Evolutionary conservation across 2,329 filamentous ascomycete genomes (phyloP).

Genomic region (Botrytis elliptica): DNA sequence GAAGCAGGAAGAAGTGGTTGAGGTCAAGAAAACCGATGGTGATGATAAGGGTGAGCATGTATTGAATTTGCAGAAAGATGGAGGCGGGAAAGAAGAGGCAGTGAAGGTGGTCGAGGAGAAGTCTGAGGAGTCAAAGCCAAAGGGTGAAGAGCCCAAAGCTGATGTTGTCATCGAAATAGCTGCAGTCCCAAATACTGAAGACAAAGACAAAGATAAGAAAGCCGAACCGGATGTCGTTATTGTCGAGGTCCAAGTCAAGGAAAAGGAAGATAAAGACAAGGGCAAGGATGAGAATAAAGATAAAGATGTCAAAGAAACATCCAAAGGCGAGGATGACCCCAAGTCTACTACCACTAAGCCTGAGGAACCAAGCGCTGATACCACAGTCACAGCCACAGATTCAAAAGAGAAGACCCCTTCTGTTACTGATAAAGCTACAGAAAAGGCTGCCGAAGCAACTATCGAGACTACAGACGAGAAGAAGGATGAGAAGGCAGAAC

Average conservation of each 20-base stretch:
- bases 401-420: slow-evolving; percentile 11
- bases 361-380: slow-evolving; percentile 9
- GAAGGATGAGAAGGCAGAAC: slow-evolving; percentile 11
- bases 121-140: neutral
- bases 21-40: slow-evolving; percentile 22
- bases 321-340: slow-evolving; percentile 10
- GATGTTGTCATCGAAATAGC: neutral
- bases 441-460: neutral
- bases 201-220: neutral
- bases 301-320: neutral
- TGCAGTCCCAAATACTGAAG: neutral
- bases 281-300: neutral
- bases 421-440: neutral
- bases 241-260: neutral
- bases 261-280: neutral
- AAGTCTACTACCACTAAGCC: neutral
- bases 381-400: slow-evolving; percentile 14
- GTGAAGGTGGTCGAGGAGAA: slow-evolving; percentile 16
- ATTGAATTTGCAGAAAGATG: slow-evolving; percentile 15
- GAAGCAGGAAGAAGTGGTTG: slow-evolving; percentile 13
- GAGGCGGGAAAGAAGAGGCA: neutral
- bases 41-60: slow-evolving; percentile 8
- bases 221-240: neutral
- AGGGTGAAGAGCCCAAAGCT: slow-evolving; percentile 16
- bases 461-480: slow-evolving; percentile 5